Conservation (phyloP, 2,329 filamentous ascomycete genomes). For the Trichoderma atrobrunneum region DNA sequence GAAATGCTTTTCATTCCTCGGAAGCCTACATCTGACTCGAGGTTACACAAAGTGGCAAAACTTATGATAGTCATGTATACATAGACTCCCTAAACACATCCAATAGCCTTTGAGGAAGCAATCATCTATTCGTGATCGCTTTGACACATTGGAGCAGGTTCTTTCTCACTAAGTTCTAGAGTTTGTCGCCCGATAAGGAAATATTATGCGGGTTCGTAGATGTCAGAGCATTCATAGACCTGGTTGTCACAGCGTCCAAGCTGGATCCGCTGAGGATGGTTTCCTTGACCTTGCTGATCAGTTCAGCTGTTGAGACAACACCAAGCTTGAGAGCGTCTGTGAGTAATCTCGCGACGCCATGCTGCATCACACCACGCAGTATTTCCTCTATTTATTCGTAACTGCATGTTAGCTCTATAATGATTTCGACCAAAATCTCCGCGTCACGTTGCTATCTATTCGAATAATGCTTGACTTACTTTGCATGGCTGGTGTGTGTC, state of each 20-base stretch:
- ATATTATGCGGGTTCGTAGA: background rate
- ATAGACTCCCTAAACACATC: background rate
- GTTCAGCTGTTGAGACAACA: slow-evolving; percentile 17
- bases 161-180: background rate
- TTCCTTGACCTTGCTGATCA: slow-evolving; percentile 12
- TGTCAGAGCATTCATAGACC: slow-evolving; percentile 4
- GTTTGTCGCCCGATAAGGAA: background rate
- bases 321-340: slow-evolving; percentile 15
- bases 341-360: slow-evolving; percentile 12
- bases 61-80: background rate
- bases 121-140: background rate
- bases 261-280: slow-evolving; percentile 13
- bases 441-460: background rate
- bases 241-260: background rate
- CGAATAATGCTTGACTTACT: background rate
- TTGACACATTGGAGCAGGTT: background rate
- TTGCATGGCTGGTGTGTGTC: slow-evolving; percentile 11
- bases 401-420: background rate
- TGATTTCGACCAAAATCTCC: background rate
- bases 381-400: background rate
- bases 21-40: too few species aligned
- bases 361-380: slow-evolving; percentile 15
- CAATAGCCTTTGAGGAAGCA: background rate
- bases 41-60: background rate
- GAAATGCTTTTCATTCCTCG: background rate